A percentile compares a stretch with the other conserved stretches of the same genome.
phyloP scores from a whole-genome alignment of 2,329 filamentous ascomycete genomes.

The Coniochaeta ligniaria region DNA sequence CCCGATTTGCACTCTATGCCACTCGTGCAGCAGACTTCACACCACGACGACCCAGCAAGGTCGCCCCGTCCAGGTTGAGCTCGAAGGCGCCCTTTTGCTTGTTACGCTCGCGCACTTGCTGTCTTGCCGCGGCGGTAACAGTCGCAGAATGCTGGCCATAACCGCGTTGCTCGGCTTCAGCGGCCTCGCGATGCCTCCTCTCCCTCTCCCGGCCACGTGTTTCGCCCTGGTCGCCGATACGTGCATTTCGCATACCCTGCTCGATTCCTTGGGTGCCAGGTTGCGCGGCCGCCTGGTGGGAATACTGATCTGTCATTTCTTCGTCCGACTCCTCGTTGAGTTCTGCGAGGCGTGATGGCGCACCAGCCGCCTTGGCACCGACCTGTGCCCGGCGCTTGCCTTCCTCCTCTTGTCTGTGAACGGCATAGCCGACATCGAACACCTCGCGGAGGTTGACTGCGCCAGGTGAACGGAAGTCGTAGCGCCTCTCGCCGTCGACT shows the following conservation, averaged over 20 bases:
- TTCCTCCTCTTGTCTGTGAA: slow-evolving; percentile 94
- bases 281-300: slow-evolving; percentile 31
- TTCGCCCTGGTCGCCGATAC: slow-evolving; percentile 57
- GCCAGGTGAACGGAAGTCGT: slow-evolving; percentile 92
- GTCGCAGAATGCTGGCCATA: slow-evolving; percentile 86
- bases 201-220: slow-evolving; percentile 44
- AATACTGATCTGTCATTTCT: slow-evolving; percentile 51
- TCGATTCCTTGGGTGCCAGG: slow-evolving; percentile 62
- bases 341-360: slow-evolving; percentile 41
- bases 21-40: slow-evolving; percentile 44
- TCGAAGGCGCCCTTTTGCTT: slow-evolving; percentile 80
- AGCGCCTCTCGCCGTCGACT: slow-evolving; percentile 56
- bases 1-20: slow-evolving; percentile 16
- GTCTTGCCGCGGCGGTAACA: slow-evolving; percentile 75
- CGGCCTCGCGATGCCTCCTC: slow-evolving; percentile 14
- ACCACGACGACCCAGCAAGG: slow-evolving; percentile 67
- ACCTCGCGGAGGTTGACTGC: slow-evolving; percentile 94
- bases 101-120: slow-evolving; percentile 63
- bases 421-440: slow-evolving; percentile 96
- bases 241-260: slow-evolving; percentile 78
- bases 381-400: slow-evolving; percentile 84
- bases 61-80: slow-evolving; percentile 84
- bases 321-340: slow-evolving; percentile 64
- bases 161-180: slow-evolving; percentile 46
- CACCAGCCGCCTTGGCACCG: slow-evolving; percentile 58